These are phyloP conservation scores for Luffa aegyptiaca DNA, from an alignment of 306 rosid species.

Conservation along the genomic window DNA sequence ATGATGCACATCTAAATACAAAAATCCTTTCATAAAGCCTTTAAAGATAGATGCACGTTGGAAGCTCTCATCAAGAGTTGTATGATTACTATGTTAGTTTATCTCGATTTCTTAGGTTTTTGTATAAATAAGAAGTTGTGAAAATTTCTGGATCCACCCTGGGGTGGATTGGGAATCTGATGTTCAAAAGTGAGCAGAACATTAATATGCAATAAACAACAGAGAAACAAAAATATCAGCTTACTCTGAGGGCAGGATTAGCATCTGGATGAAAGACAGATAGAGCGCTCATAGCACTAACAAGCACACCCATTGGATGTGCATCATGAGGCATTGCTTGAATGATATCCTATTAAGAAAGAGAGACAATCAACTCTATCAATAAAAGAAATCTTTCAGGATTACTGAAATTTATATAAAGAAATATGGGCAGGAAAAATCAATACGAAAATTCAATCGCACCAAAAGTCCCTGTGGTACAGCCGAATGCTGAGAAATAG, in stretches of 20 bases:
- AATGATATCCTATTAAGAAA: constrained; percentile 58
- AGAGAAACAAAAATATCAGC: constrained; percentile 11
- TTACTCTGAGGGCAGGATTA: constrained; percentile 80
- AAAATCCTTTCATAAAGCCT: not conserved
- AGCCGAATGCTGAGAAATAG: constrained; percentile 82
- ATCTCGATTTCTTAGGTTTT: not conserved
- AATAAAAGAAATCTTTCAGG: not conserved
- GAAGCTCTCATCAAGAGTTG: not conserved
- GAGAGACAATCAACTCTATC: not conserved
- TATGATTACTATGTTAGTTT: not conserved
- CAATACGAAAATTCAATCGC: constrained; percentile 3
- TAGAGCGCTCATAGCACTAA: constrained; percentile 75
- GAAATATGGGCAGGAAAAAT: not conserved
- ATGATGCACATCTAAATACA: not conserved
- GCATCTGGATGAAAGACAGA: constrained; percentile 90
- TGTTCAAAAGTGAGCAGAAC: not conserved
- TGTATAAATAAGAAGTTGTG: not conserved
- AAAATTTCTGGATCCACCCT: not conserved
- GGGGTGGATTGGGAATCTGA: not conserved
- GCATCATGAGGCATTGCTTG: constrained; percentile 95
- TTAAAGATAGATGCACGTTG: not conserved
- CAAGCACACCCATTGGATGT: constrained; percentile 93
- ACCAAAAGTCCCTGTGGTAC: constrained; percentile 88
- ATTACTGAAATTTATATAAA: not conserved
- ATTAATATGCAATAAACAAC: not conserved